Percentiles rank a stretch among this genome's conserved stretches.
Conservation (phyloP, 1,284 basidiomycete genomes). For the Austropuccinia psidii region DNA sequence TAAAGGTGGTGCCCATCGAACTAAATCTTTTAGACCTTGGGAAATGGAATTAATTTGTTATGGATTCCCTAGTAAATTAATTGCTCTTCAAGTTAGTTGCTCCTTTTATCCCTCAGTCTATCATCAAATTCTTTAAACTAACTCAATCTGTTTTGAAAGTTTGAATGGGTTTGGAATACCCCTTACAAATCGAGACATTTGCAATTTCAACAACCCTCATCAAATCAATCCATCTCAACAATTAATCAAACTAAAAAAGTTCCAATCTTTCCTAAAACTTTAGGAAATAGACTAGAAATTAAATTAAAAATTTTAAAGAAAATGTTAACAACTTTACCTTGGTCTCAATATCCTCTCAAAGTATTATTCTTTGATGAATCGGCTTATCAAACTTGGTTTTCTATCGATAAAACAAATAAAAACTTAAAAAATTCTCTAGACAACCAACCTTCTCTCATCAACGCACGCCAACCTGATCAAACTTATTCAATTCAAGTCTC, state of each 20-base stretch:
- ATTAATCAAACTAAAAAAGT: slow-evolving; percentile 7
- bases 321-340: slow-evolving; percentile 32
- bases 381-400: slow-evolving; percentile 19
- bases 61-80: slow-evolving; percentile 31
- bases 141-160: slow-evolving; percentile 7
- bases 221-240: background rate
- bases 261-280: slow-evolving; percentile 24
- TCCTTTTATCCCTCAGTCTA: background rate
- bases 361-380: slow-evolving; percentile 20
- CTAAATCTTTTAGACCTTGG: slow-evolving; percentile 36
- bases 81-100: slow-evolving; percentile 21
- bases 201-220: background rate
- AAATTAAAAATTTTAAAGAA: slow-evolving; percentile 34
- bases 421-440: background rate
- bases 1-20: slow-evolving; percentile 30
- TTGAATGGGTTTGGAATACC: slow-evolving; percentile 37
- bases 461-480: too few species aligned
- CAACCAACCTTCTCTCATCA: background rate
- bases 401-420: slow-evolving; percentile 4
- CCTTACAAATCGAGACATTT: slow-evolving; percentile 33
- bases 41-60: slow-evolving; percentile 34
- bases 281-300: slow-evolving; percentile 20
- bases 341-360: slow-evolving; percentile 34
- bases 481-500: slow-evolving; percentile 11
- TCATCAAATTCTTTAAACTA: background rate